These are phyloP conservation scores for Discostella pseudostelligera DNA, from an alignment of 108 stramenopile genomes.

Conservation along the genomic window DNA sequence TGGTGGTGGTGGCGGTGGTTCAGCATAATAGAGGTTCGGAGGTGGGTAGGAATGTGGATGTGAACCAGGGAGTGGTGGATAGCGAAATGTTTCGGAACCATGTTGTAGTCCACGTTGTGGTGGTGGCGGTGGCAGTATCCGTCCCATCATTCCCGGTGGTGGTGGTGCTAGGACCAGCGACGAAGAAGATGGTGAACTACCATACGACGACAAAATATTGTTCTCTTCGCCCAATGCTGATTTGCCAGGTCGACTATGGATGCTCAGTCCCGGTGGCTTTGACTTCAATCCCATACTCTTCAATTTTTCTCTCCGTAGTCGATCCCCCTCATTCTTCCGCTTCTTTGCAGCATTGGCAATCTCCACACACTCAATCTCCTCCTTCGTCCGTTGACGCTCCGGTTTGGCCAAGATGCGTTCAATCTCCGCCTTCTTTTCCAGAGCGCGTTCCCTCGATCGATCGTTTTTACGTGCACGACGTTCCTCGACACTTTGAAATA, in stretches of 20 bases:
- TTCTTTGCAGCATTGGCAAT: slow-evolving; percentile 60
- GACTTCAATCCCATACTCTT: slow-evolving; percentile 61
- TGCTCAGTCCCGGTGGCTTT: slow-evolving; percentile 49
- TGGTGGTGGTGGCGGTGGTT: neutral
- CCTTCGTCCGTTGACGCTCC: slow-evolving; percentile 67
- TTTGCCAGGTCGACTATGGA: slow-evolving; percentile 8
- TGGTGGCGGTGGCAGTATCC: neutral
- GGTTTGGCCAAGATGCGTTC: slow-evolving; percentile 65
- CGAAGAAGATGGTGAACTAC: neutral
- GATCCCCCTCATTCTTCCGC: slow-evolving; percentile 84
- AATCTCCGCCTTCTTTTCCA: slow-evolving; percentile 76
- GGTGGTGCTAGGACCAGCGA: neutral
- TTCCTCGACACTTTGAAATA: slow-evolving; percentile 59
- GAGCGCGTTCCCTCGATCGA: slow-evolving; percentile 66
- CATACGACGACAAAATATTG: neutral
- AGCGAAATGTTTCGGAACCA: neutral
- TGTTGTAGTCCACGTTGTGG: neutral
- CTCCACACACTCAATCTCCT: slow-evolving; percentile 62
- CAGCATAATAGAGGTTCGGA: neutral
- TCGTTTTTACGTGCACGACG: slow-evolving; percentile 71
- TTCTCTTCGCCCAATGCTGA: slow-evolving; percentile 4
- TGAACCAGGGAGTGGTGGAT: neutral
- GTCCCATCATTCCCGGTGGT: neutral
- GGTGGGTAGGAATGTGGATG: slow-evolving; percentile 3
- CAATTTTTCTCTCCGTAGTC: slow-evolving; percentile 66